Conservation (phyloP, 305 asterid species). For the Fraxinus baroniana region DNA sequence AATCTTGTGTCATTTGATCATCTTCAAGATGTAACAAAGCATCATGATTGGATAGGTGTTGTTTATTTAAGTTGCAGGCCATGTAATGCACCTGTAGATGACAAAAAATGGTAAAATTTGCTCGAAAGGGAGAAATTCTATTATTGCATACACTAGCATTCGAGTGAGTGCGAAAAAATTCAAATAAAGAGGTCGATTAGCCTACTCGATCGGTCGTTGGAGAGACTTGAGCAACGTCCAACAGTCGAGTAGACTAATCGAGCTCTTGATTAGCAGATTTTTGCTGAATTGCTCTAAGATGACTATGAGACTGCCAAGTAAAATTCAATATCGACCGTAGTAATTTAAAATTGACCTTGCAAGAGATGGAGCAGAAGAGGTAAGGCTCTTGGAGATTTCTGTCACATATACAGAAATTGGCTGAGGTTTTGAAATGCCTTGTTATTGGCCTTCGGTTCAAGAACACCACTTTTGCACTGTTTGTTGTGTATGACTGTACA, state of each 20-base stretch:
- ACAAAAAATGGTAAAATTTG: background rate
- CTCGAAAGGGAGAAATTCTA: background rate
- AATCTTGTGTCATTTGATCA: background rate
- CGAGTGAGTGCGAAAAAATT: background rate
- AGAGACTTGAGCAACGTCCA: background rate
- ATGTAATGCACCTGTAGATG: background rate
- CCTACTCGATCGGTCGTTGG: background rate
- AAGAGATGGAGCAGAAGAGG: background rate
- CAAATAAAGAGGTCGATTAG: background rate
- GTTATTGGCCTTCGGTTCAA: background rate
- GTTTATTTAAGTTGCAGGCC: background rate
- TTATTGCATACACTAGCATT: background rate
- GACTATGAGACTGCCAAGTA: background rate
- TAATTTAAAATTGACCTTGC: background rate
- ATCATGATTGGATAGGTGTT: background rate
- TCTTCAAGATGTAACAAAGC: background rate
- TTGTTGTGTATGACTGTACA: background rate
- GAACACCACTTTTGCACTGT: background rate
- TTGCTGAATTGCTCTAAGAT: background rate
- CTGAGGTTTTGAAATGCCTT: background rate
- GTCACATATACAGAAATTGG: background rate
- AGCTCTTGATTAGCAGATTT: background rate
- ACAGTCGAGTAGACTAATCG: background rate
- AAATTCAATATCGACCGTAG: background rate
- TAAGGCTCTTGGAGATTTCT: background rate